Base-by-base conservation (phyloP, 75 land plant species). In the Picea sitchensis region DNA sequence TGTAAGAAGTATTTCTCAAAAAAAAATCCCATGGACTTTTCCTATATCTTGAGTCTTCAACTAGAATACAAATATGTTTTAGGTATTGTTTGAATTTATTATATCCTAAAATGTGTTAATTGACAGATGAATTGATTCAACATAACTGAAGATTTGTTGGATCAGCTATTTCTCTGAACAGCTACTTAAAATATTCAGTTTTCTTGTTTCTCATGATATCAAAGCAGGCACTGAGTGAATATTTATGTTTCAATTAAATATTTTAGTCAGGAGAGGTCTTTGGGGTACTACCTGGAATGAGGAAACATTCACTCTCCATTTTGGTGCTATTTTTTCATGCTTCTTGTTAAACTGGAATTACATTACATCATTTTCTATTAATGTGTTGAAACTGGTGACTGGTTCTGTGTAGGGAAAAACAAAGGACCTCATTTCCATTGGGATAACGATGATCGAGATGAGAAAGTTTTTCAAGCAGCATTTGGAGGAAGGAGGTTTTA, bases 401-500 rank as follows among this genome's bases (percentile, higher is more conserved):
- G 38, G 4, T 71, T 71, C 44, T 18, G 18, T n/a, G 9, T 47
- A 71, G 73, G 73, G 20, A 71, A 71, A 71, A 18, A 12, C 6
- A 71, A 71, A n/a, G 8, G 47, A 7, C 51, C 73, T n/a, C 73
- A 9, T 41, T 71, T 71, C 36, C 51, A 44, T n/a, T 71, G 73
- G 73, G 80, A 80, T 56, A 36, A 36, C 13, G 59, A 81, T 79
- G 75, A 58, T 26, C n/a, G 38, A 59, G 79, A 57, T 56, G 82
- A 82, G 54, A 80, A 65, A 57, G 51, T 77, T 36, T 80, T 79
- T 76, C 58, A 77, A 3, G 76, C 79, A 60, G 75, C 54, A 34
- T 83, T 79, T 77, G 83, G 85, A 68, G 75, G 38, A 0, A 71
- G 71, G 78, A 64, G 56, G 30, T 78, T 51, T 61, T 80, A 82